phyloP scores from a whole-genome alignment of 352 stramenopile species.

The Pseudoperonospora humuli region DNA sequence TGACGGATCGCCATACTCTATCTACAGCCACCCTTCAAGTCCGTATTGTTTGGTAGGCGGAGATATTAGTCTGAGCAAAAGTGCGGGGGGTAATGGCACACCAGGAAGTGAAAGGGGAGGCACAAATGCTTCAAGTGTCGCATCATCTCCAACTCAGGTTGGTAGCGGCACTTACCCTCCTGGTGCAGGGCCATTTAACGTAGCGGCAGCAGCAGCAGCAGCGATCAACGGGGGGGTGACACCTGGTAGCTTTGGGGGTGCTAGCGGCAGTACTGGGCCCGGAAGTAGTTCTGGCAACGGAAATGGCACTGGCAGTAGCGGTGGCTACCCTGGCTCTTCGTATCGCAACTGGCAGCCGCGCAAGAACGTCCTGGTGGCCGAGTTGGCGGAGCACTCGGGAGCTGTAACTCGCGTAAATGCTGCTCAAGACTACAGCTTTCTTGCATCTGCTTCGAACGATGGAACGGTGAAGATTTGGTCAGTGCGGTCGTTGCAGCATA shows the following conservation, averaged over 20 bases:
- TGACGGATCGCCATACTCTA: conserved; percentile 66
- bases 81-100: conserved; percentile 8
- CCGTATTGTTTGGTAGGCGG: conserved; percentile 38
- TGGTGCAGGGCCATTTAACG: conserved; percentile 17
- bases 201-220: conserved; percentile 17
- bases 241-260: conserved; percentile 22
- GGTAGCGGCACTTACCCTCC: conserved; percentile 25
- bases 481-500: conserved; percentile 89
- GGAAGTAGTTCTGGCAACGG: conserved; percentile 23
- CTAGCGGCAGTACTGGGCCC: conserved; percentile 7
- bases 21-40: conserved; percentile 65
- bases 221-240: conserved; percentile 27
- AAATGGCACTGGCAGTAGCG: conserved; percentile 19
- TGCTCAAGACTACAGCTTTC: conserved; percentile 92
- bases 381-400: conserved; percentile 88
- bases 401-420: conserved; percentile 91
- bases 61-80: conserved; percentile 6
- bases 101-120: conserved; percentile 29
- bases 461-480: conserved; percentile 95
- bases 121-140: conserved; percentile 13
- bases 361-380: conserved; percentile 75
- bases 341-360: conserved; percentile 78
- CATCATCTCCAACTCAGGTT: conserved; percentile 22
- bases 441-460: conserved; percentile 94
- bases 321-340: conserved; percentile 36